These are phyloP conservation scores for Globisporangium recalcitrans DNA, from an alignment of 352 stramenopile genomes.

Conservation along the genomic window DNA sequence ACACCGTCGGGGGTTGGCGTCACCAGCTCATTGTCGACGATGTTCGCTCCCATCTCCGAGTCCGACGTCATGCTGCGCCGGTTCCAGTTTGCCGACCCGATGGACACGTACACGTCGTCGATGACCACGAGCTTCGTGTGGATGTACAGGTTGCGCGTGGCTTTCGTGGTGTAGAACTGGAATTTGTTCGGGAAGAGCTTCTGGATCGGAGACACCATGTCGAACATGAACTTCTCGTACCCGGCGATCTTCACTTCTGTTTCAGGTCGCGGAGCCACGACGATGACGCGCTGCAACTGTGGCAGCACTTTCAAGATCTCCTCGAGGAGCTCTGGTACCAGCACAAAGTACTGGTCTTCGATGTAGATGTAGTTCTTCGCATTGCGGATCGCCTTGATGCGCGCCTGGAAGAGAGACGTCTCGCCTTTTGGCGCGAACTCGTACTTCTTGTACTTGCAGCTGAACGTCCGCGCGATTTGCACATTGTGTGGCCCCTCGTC, in stretches of 20 bases:
- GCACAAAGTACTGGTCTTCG: slow-evolving; percentile 62
- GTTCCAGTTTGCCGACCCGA: slow-evolving; percentile 64
- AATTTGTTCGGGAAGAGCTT: slow-evolving; percentile 43
- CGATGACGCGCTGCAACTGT: slow-evolving; percentile 38
- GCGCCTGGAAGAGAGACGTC: slow-evolving; percentile 36
- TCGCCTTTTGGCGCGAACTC: slow-evolving; percentile 53
- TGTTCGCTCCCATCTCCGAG: slow-evolving; percentile 44
- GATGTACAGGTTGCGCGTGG: slow-evolving; percentile 34
- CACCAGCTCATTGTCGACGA: slow-evolving; percentile 37
- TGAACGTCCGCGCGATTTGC: slow-evolving; percentile 59
- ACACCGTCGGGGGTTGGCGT: slow-evolving; percentile 26
- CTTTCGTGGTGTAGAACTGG: slow-evolving; percentile 41
- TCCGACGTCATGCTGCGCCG: slow-evolving; percentile 54
- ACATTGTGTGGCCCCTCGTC: slow-evolving; percentile 25
- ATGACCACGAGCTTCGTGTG: slow-evolving; percentile 46
- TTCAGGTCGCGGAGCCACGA: slow-evolving; percentile 31
- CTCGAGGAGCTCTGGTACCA: slow-evolving; percentile 38
- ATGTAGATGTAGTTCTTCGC: slow-evolving; percentile 68
- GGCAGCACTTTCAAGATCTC: slow-evolving; percentile 42
- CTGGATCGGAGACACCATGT: slow-evolving; percentile 44
- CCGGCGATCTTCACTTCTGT: slow-evolving; percentile 26
- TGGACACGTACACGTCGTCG: slow-evolving; percentile 9
- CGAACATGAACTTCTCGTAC: slow-evolving; percentile 55
- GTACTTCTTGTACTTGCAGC: slow-evolving; percentile 42
- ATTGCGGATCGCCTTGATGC: slow-evolving; percentile 46